A percentile compares a stretch with the other conserved stretches of the same genome.
These are phyloP conservation scores for Hymenoscyphus fructigenus DNA, from an alignment of 2,329 filamentous ascomycete species.

Conservation along the genomic window DNA sequence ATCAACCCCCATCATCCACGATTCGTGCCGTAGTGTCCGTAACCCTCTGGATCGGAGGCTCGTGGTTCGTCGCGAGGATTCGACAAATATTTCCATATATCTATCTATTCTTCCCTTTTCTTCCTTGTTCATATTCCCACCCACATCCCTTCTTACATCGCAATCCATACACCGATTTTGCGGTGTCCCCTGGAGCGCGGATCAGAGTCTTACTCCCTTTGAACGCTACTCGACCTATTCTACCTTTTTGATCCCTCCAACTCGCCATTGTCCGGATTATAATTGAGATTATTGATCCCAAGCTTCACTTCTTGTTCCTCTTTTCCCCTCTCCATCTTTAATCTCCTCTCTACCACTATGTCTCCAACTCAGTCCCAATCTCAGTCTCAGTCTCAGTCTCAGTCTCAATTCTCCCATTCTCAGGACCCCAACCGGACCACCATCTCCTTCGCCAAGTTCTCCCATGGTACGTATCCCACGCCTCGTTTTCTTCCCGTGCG, in stretches of 20 bases:
- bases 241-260: conserved; percentile 8
- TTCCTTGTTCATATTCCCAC: not conserved
- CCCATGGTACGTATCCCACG: conserved; percentile 21
- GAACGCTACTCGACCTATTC: not conserved
- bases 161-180: not conserved
- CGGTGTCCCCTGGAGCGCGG: not conserved
- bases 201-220: not conserved
- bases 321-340: not conserved
- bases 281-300: not conserved
- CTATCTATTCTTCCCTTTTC: not conserved
- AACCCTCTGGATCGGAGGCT: not conserved
- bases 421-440: conserved; percentile 23
- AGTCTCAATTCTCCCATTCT: conserved; percentile 7
- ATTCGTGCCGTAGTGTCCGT: not conserved
- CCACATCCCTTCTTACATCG: no score
- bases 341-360: not conserved
- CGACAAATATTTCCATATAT: not conserved
- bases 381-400: conserved; percentile 14
- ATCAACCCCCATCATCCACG: not conserved
- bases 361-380: conserved; percentile 8
- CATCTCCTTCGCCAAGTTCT: conserved; percentile 35
- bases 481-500: no score
- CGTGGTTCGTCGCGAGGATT: not conserved
- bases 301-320: conserved; percentile 3
- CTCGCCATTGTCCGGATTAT: conserved; percentile 7